Percentiles rank a stretch among this genome's conserved stretches.
phyloP scores from a whole-genome alignment of 2,329 filamentous ascomycete species.

The Aureobasidium lini region DNA sequence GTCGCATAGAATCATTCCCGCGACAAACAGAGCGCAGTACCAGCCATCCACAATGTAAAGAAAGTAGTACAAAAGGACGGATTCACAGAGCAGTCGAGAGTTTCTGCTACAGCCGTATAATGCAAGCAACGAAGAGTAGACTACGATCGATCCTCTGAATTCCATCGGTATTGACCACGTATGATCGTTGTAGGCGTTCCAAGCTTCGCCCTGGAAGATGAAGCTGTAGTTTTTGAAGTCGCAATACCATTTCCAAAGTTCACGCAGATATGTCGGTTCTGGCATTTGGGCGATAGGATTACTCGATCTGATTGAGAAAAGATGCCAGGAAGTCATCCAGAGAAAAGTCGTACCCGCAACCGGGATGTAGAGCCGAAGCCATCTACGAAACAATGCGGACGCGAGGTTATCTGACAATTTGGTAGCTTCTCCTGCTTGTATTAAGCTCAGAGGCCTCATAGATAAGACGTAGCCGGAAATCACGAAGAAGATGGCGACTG shows the following conservation, averaged over 20 bases:
- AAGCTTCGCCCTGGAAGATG: conserved; percentile 52
- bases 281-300: conserved; percentile 20
- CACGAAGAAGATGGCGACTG: conserved; percentile 47
- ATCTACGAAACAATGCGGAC: conserved; percentile 45
- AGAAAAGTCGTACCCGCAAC: conserved; percentile 49
- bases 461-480: conserved; percentile 48
- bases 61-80: conserved; percentile 40
- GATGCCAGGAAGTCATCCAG: conserved; percentile 48
- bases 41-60: conserved; percentile 18
- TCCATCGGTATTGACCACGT: conserved; percentile 59
- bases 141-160: conserved; percentile 55
- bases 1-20: conserved; percentile 56
- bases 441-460: conserved; percentile 36
- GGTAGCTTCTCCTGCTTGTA: conserved; percentile 35
- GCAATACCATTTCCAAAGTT: conserved; percentile 45
- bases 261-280: conserved; percentile 20
- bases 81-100: conserved; percentile 48
- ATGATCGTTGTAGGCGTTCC: conserved; percentile 53
- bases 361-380: conserved; percentile 44
- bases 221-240: conserved; percentile 65
- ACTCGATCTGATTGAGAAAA: conserved; percentile 42
- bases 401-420: conserved; percentile 37
- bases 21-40: conserved; percentile 53
- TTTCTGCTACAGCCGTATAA: conserved; percentile 49
- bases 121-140: conserved; percentile 52